Evolutionary conservation across 2,329 filamentous ascomycete species (phyloP).

Genomic region (Cladosporium sp.): DNA sequence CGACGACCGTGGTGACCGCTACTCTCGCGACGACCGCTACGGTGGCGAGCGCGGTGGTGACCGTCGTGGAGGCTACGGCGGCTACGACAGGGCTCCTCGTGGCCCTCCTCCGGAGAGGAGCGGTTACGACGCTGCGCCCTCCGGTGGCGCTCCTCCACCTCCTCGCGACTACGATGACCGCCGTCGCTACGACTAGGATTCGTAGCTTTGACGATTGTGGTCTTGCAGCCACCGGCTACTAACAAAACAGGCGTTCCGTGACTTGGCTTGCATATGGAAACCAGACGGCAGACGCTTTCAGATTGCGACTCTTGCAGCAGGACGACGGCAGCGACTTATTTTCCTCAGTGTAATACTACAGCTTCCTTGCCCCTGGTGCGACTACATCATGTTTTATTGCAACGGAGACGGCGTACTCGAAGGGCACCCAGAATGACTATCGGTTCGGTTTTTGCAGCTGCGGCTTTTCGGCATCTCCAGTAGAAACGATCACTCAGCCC

Average conservation of each 20-base stretch:
- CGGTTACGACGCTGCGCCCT: conserved; percentile 28
- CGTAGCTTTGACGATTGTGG: conserved; percentile 7
- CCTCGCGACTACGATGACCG: conserved; percentile 37
- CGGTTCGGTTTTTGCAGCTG: conserved; percentile 18
- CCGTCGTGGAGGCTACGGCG: conserved; percentile 32
- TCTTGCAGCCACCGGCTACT: not conserved
- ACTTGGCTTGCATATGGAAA: conserved; percentile 13
- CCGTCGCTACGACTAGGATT: conserved; percentile 37
- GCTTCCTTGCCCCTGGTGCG: conserved; percentile 33
- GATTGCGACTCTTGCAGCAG: conserved; percentile 21
- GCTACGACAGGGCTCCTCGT: conserved; percentile 35
- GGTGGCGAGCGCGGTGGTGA: conserved; percentile 23
- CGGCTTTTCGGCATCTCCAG: conserved; percentile 30
- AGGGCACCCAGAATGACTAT: conserved; percentile 21
- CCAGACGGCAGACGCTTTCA: conserved; percentile 23
- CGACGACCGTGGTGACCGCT: conserved; percentile 40
- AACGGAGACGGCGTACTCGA: conserved; percentile 18
- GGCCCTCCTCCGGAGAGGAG: conserved; percentile 31
- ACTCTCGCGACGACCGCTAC: conserved; percentile 27
- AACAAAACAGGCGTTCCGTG: conserved; percentile 11
- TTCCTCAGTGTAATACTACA: conserved; percentile 32
- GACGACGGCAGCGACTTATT: conserved; percentile 19
- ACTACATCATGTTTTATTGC: conserved; percentile 37
- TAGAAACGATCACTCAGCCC: conserved; percentile 33
- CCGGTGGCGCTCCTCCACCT: conserved; percentile 33